Evolutionary conservation across 495 filamentous ascomycete genomes (phyloP).

Genomic region (Chaetomium fimeti): DNA sequence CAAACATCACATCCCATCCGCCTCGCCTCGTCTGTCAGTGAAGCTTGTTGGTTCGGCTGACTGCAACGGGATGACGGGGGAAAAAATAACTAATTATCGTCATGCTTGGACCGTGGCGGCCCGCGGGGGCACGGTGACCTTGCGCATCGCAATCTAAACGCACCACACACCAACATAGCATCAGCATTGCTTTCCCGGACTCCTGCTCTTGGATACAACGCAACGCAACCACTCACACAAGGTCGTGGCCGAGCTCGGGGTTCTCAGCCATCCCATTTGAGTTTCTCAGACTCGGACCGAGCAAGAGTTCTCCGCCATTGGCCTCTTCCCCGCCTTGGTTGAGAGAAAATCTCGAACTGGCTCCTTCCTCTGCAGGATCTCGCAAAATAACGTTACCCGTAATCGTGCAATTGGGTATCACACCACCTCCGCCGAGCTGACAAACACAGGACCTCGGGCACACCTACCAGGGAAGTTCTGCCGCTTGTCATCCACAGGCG

Average conservation of each 20-base stretch:
- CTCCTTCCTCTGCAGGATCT: conserved; percentile 12
- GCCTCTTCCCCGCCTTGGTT: conserved; percentile 3
- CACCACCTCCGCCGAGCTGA: background rate
- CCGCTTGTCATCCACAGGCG: background rate
- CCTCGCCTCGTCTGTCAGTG: background rate
- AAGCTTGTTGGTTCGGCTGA: conserved; percentile 11
- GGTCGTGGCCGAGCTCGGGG: background rate
- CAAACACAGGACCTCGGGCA: background rate
- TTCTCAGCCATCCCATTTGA: background rate
- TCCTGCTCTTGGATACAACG: background rate
- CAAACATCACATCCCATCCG: background rate
- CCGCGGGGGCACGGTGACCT: background rate
- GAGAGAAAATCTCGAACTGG: background rate
- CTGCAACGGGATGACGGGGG: background rate
- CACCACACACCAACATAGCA: conserved; percentile 1
- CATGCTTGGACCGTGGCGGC: background rate
- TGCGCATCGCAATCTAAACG: conserved; percentile 19
- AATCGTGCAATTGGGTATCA: background rate
- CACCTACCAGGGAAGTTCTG: background rate
- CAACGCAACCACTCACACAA: conserved; percentile 1
- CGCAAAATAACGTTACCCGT: background rate
- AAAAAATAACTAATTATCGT: background rate
- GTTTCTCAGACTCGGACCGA: background rate
- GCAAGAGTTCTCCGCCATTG: background rate
- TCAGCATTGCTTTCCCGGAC: conserved; percentile 8